Percentiles rank a stretch among this genome's conserved stretches.
Evolutionary conservation across 805 yeast species (phyloP).

Genomic region (Saccharomycopsis vini): DNA sequence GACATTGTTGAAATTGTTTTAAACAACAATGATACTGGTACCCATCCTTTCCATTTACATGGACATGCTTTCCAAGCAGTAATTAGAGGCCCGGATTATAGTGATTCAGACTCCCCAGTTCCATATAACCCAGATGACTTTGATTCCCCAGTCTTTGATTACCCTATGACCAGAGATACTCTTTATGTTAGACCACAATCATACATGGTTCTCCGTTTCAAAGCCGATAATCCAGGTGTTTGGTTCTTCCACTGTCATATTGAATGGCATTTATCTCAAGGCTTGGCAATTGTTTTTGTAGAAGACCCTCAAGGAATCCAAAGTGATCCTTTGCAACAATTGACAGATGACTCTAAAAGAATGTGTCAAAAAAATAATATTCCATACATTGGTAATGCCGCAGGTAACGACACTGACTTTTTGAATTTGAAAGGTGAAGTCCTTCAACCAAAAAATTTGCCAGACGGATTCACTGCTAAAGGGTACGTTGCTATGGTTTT

Average conservation of each 20-base stretch:
- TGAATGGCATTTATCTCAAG: conserved; percentile 97
- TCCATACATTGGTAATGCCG: conserved; percentile 72
- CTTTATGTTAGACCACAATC: conserved; percentile 76
- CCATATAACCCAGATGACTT: conserved; percentile 45
- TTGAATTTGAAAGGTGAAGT: conserved; percentile 68
- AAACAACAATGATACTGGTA: conserved; percentile 84
- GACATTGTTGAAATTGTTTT: conserved; percentile 68
- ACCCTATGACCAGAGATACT: conserved; percentile 82
- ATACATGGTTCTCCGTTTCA: conserved; percentile 76
- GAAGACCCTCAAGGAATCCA: conserved; percentile 79
- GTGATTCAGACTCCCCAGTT: conserved; percentile 43
- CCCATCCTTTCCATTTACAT: conserved; percentile 96
- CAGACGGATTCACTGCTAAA: conserved; percentile 86
- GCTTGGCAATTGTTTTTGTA: conserved; percentile 68
- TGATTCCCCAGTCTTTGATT: conserved; percentile 47
- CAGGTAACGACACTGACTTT: conserved; percentile 59
- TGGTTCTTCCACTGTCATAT: conserved; percentile 99
- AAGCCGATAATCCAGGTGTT: conserved; percentile 93
- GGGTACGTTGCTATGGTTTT: conserved; percentile 93
- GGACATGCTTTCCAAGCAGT: conserved; percentile 79
- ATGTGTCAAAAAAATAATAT: conserved; percentile 54
- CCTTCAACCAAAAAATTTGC: conserved; percentile 57
- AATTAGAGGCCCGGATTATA: conserved; percentile 56
- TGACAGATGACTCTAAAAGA: conserved; percentile 51
- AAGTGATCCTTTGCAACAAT: conserved; percentile 39